Percentiles rank a stretch among this genome's conserved stretches.
Conservation (phyloP, 768 basidiomycete genomes). For the Ramaria rubella region DNA sequence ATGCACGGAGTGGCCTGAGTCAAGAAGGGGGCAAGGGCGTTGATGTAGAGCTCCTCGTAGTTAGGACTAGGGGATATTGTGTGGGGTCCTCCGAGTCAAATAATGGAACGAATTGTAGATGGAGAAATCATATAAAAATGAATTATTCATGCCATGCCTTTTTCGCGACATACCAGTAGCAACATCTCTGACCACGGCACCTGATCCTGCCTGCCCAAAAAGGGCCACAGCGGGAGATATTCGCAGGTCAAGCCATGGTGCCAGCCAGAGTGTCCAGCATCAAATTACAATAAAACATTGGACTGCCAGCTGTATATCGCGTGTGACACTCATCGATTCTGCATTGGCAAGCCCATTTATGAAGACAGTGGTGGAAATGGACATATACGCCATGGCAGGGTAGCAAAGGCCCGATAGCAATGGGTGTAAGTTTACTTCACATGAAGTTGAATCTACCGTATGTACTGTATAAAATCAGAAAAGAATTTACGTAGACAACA, state of each 20-base stretch:
- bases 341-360: slow-evolving; percentile 58
- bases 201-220: slow-evolving; percentile 44
- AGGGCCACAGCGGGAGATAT: slow-evolving; percentile 54
- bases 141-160: slow-evolving; percentile 26
- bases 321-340: slow-evolving; percentile 34
- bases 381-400: not conserved
- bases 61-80: slow-evolving; percentile 52
- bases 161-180: slow-evolving; percentile 44
- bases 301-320: slow-evolving; percentile 42
- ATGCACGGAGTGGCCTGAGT: slow-evolving; percentile 39
- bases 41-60: slow-evolving; percentile 56
- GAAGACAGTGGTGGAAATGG: slow-evolving; percentile 39
- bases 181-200: slow-evolving; percentile 53
- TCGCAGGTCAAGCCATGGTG: slow-evolving; percentile 64
- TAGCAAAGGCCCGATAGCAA: no score
- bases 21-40: slow-evolving; percentile 45
- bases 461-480: no score
- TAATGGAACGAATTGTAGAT: slow-evolving; percentile 38
- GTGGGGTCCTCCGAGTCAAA: slow-evolving; percentile 50
- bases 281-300: slow-evolving; percentile 55
- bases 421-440: slow-evolving; percentile 42
- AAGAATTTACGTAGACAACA: no score
- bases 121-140: slow-evolving; percentile 18
- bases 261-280: slow-evolving; percentile 43
- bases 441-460: no score